Evolutionary conservation across 2,329 filamentous ascomycete species (phyloP), one percentile per base, ranked within the genome.

Genomic region (Lecanicillium sp.): DNA sequence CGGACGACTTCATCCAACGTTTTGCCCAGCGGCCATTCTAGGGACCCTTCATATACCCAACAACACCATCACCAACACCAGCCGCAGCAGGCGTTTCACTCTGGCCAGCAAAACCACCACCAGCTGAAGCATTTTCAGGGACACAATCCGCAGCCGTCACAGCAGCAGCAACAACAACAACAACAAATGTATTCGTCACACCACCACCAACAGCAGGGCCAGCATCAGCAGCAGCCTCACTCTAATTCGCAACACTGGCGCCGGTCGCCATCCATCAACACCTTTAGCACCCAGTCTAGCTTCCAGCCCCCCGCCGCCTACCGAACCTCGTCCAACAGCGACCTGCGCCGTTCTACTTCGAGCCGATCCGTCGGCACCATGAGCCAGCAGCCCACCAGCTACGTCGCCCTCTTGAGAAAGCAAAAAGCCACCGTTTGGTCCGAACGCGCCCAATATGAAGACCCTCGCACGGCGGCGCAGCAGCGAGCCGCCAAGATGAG

Each of bases 341-440:
- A 82, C 59, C 64, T 82, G 35, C 80, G 84, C 43, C 78, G 88
- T 48, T 94, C 86, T 19, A 85, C 80, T 20, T 94, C 87, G 4
- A 84, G 83, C 37, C 80, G 86, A 51, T 94, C 86, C 16, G 75
- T 73, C 45, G 67, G 67, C 33, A 56, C 60, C 17, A 51, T 67
- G 40, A 68, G 68, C 30, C 30, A 33, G 13, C 74, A 75, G 45
- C 65, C 83, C 2, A 73, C 73, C n/a, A 81, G 87, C 47, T 98
- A 98, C 61, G 92, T 98, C 37, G 89, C 92, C 27, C 73, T 95
- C n/a, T 82, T 98, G 65, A 80, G 92, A 45, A 90, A 89, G 59
- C 92, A 98, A 63, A 96, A 96, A 60, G 92, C 88, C 22, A 98
- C 92, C 0, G 92, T 98, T 4, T 98, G 92, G 92, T 95, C 89